Conservation (phyloP, 1,284 basidiomycete genomes). For the Hypsizygus ulmarius region DNA sequence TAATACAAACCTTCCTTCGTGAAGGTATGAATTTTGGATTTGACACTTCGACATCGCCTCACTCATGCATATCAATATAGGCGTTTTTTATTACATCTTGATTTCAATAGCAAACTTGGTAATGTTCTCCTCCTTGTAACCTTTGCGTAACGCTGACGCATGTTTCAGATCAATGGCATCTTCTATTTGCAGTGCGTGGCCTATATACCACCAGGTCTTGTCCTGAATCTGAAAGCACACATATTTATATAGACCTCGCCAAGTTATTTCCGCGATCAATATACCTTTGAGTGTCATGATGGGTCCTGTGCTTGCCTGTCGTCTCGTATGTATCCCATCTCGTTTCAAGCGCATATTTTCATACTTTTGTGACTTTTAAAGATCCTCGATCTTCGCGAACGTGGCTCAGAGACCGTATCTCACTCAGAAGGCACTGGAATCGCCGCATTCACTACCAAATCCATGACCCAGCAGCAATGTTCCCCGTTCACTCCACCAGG, state of each 20-base stretch:
- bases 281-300: slow-evolving; percentile 85
- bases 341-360: slow-evolving; percentile 4
- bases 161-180: slow-evolving; percentile 62
- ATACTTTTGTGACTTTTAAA: slow-evolving; percentile 22
- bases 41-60: slow-evolving; percentile 4
- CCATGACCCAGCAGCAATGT: slow-evolving; percentile 46
- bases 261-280: slow-evolving; percentile 78
- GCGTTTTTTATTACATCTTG: slow-evolving; percentile 77
- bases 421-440: slow-evolving; percentile 66
- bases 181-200: slow-evolving; percentile 72
- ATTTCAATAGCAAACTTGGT: slow-evolving; percentile 78
- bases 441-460: slow-evolving; percentile 59
- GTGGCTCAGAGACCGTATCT: slow-evolving; percentile 69
- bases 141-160: slow-evolving; percentile 6
- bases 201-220: slow-evolving; percentile 7
- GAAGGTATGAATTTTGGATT: slow-evolving; percentile 50
- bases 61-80: slow-evolving; percentile 32
- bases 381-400: slow-evolving; percentile 75
- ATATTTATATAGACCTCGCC: slow-evolving; percentile 59
- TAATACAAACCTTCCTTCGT: slow-evolving; percentile 78
- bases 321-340: slow-evolving; percentile 47
- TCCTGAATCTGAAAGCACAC: slow-evolving; percentile 9
- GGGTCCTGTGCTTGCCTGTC: slow-evolving; percentile 73
- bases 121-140: slow-evolving; percentile 16
- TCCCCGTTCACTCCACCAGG: slow-evolving; percentile 50